phyloP scores from a whole-genome alignment of 2,329 filamentous ascomycete species.

The Fusarium dimerum region DNA sequence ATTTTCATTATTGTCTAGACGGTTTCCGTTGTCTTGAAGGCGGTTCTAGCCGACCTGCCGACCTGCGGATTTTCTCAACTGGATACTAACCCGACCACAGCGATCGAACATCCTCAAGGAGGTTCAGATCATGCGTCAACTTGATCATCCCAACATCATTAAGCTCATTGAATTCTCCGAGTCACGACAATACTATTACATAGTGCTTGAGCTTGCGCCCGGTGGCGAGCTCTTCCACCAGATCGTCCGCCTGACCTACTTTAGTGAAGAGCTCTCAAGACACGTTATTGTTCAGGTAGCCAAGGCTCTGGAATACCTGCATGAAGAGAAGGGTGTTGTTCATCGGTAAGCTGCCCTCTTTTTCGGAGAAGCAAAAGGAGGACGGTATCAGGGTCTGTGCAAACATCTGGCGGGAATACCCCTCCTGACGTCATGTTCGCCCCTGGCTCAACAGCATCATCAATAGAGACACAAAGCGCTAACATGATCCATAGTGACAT shows the following conservation, averaged over 20 bases:
- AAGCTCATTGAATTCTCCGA: conserved; percentile 93
- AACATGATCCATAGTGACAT: conserved; percentile 69
- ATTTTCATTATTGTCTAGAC: conserved; percentile 36
- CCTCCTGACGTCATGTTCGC: conserved; percentile 31
- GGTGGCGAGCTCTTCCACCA: conserved; percentile 98
- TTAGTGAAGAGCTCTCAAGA: conserved; percentile 91
- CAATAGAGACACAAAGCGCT: conserved; percentile 17
- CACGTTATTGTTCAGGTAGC: conserved; percentile 96
- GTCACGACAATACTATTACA: conserved; percentile 94
- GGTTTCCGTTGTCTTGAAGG: conserved; percentile 13
- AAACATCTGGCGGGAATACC: conserved; percentile 19
- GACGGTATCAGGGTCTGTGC: neutral
- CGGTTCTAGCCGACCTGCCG: conserved; percentile 21
- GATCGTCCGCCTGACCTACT: conserved; percentile 96
- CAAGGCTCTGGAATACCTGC: conserved; percentile 89
- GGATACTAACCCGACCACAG: conserved; percentile 51
- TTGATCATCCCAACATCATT: conserved; percentile 95
- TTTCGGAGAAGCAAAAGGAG: neutral
- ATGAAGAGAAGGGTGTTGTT: conserved; percentile 93
- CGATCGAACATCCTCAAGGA: conserved; percentile 97
- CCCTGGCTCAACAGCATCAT: conserved; percentile 9
- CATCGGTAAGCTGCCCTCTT: conserved; percentile 70
- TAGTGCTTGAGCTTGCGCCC: conserved; percentile 90
- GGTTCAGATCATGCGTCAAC: conserved; percentile 96
- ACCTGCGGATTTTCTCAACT: conserved; percentile 13